Percentiles rank a stretch among this genome's conserved stretches.
These are phyloP conservation scores for Sistotremastrum suecicum DNA, from an alignment of 768 basidiomycete genomes.

Conservation along the genomic window DNA sequence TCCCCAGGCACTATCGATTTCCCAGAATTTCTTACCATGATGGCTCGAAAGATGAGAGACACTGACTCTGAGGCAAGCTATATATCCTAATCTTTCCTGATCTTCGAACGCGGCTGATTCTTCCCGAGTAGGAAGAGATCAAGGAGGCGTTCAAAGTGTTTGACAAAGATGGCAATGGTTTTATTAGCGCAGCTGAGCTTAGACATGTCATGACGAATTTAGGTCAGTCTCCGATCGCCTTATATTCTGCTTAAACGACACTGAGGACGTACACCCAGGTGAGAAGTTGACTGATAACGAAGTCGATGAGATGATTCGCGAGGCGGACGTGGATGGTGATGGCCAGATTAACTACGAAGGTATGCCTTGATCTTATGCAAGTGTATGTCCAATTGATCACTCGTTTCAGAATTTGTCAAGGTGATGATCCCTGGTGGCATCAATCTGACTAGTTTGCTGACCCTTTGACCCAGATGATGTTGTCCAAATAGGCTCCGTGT, in stretches of 20 bases:
- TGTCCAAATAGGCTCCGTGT: slow-evolving; percentile 34
- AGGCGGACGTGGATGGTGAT: slow-evolving; percentile 89
- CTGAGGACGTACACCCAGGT: slow-evolving; percentile 24
- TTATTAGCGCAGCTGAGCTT: slow-evolving; percentile 75
- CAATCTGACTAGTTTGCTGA: slow-evolving; percentile 5
- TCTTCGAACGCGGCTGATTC: no score
- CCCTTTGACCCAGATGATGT: slow-evolving; percentile 44
- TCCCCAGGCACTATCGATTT: slow-evolving; percentile 31
- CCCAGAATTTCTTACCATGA: slow-evolving; percentile 73
- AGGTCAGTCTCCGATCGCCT: slow-evolving; percentile 31
- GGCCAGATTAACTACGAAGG: slow-evolving; percentile 87
- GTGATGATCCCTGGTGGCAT: slow-evolving; percentile 18
- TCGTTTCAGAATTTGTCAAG: slow-evolving; percentile 57
- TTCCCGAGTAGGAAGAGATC: slow-evolving; percentile 52
- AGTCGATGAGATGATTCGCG: slow-evolving; percentile 94
- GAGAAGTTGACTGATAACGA: slow-evolving; percentile 80
- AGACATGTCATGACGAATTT: slow-evolving; percentile 86
- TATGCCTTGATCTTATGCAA: slow-evolving; percentile 16
- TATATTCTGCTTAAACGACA: background rate
- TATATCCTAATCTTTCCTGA: no score
- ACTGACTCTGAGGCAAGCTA: slow-evolving; percentile 51
- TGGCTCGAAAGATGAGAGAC: slow-evolving; percentile 83
- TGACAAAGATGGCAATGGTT: slow-evolving; percentile 91
- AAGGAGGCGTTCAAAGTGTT: slow-evolving; percentile 95
- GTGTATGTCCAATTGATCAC: background rate